phyloP scores from a whole-genome alignment of 371 early-diverging fungal species.

The Rhizopus stolonifer region DNA sequence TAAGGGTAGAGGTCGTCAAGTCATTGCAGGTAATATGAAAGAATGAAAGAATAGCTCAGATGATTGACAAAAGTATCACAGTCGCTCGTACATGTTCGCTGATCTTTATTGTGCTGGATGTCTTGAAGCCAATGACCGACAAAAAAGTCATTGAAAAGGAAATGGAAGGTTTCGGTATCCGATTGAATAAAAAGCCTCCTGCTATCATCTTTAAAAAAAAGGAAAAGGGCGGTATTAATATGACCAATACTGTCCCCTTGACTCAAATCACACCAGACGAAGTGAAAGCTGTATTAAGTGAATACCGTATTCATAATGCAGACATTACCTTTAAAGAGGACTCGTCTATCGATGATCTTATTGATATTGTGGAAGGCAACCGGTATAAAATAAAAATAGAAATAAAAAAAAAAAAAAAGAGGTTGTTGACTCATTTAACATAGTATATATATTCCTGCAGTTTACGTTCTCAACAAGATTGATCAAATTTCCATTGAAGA shows the following conservation, averaged over 20 bases:
- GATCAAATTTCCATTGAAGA: slow-evolving; percentile 94
- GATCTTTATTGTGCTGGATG: slow-evolving; percentile 96
- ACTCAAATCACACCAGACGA: slow-evolving; percentile 83
- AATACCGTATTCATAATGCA: slow-evolving; percentile 93
- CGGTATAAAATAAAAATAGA: slow-evolving; percentile 13
- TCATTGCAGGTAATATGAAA: slow-evolving; percentile 62
- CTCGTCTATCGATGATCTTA: slow-evolving; percentile 88
- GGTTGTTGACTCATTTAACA: too few species aligned
- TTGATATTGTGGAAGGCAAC: slow-evolving; percentile 86
- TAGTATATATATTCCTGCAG: slow-evolving; percentile 73
- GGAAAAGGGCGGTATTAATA: slow-evolving; percentile 93
- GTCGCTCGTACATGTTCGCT: slow-evolving; percentile 95
- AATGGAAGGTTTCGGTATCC: slow-evolving; percentile 98
- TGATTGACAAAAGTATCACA: too few species aligned
- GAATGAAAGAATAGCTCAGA: too few species aligned
- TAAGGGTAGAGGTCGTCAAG: slow-evolving; percentile 98
- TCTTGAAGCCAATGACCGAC: slow-evolving; percentile 91
- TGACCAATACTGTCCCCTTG: slow-evolving; percentile 86
- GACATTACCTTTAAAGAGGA: slow-evolving; percentile 90
- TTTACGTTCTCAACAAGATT: slow-evolving; percentile 97
- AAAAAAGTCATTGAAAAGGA: slow-evolving; percentile 97
- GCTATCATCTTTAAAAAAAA: slow-evolving; percentile 94
- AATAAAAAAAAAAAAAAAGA: too few species aligned
- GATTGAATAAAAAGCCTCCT: slow-evolving; percentile 96
- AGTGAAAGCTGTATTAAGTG: slow-evolving; percentile 87